Conservation (phyloP, 306 rosid species). For the Cercis canadensis region DNA sequence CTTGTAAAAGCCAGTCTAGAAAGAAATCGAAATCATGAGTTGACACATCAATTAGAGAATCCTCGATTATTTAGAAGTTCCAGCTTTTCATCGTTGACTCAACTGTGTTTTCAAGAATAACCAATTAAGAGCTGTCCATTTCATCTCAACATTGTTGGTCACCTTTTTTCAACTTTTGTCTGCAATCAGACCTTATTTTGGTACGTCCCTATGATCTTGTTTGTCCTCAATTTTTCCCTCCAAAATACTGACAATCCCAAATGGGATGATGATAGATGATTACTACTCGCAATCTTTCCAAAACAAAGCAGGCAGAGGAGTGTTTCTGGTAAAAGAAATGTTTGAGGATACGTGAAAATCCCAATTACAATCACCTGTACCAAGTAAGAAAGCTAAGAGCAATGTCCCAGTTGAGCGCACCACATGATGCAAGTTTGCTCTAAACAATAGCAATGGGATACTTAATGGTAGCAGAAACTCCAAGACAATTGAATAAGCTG, state of each 20-base stretch:
- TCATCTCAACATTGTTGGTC: too few relatives aligned
- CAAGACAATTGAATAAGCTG: conserved; percentile 61
- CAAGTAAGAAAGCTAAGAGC: conserved; percentile 66
- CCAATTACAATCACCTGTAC: conserved; percentile 52
- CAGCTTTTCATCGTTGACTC: too few relatives aligned
- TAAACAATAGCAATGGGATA: conserved; percentile 68
- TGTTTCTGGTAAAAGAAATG: not conserved
- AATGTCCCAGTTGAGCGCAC: conserved; percentile 58
- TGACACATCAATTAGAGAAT: not conserved
- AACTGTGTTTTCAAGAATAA: too few relatives aligned
- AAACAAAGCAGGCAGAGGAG: not conserved
- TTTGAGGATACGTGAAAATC: conserved; percentile 1
- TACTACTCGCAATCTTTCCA: not conserved
- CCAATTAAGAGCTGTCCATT: not conserved
- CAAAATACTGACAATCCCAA: too few relatives aligned
- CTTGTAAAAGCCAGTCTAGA: too few relatives aligned
- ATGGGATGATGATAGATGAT: not conserved
- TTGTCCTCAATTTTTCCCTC: not conserved
- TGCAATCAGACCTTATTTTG: not conserved
- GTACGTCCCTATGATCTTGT: conserved; percentile 1
- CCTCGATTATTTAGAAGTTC: not conserved
- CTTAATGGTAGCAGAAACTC: conserved; percentile 68
- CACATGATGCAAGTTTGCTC: conserved; percentile 63
- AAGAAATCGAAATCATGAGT: not conserved
- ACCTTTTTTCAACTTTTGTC: too few relatives aligned